Base-by-base conservation (phyloP, 495 filamentous ascomycete species). In the Penicillium antarcticum region DNA sequence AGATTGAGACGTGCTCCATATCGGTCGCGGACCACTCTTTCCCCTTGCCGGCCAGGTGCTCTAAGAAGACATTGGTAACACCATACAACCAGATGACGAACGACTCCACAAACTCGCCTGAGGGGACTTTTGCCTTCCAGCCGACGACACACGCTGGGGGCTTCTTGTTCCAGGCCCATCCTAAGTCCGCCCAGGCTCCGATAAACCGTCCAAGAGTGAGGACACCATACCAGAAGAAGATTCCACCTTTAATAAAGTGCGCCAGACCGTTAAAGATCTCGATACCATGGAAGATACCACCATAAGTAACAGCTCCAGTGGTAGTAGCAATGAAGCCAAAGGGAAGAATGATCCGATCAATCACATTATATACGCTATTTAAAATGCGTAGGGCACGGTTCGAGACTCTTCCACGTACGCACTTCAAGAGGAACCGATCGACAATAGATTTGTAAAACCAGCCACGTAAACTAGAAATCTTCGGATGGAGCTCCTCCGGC, bases 131-230 rank as follows among this genome's bases (percentile, higher is more conserved):
- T 56, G 83, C 77, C 54, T 83, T 84, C 65, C 81, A 81, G 40
- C 76, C 77, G 23, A 86, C 79, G 24, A 85, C 60, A 1, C 75
- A 73, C 40, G 73, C 73, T n/a, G 80, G 71, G 0, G 90, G 91
- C 50, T 87, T 87, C 46, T 91, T 69, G 58, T 97, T 97, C 94
- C 94, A 97, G 0, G 90, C 87, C 94, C 94, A 98, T 50, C 94
- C 94, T 45, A 92, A 79, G 41, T 95, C 88, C 37, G 87, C 84
- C 71, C 94, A 98, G 70, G 86, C 85, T n/a, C 94, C 94, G 57
- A 91, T 82, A 84, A 88, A 96, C 14, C 94, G 88, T 11, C 90
- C 90, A 14, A 98, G 80, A 0, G 89, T 94, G 23, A 97, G 68
- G 10, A 96, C 63, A 16, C 94, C 94, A 52, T 96, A 90, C 87